These are phyloP conservation scores for Hyparrhenia diplandra DNA, from an alignment of 176 grass and related monocot genomes.

Conservation along the genomic window DNA sequence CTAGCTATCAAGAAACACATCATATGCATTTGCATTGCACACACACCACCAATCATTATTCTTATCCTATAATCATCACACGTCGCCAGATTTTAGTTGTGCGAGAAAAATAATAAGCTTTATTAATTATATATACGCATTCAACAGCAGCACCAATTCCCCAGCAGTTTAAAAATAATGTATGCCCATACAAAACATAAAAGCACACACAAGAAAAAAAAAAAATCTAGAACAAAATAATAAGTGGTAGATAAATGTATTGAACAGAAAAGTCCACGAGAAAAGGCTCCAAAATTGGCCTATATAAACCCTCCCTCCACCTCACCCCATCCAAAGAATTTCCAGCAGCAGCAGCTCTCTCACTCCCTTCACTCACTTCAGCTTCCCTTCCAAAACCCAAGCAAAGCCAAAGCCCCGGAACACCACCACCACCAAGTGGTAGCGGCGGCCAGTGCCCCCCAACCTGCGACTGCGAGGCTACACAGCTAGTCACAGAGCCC, in stretches of 20 bases:
- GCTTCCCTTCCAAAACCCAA: not conserved
- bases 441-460: not conserved
- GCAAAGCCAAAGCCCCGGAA: not conserved
- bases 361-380: not conserved
- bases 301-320: constrained; percentile 32
- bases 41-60: not conserved
- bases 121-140: too few species aligned
- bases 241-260: not conserved
- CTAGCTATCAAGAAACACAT: too few species aligned
- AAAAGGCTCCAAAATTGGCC: not conserved
- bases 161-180: not conserved
- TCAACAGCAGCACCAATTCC: not conserved
- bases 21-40: too few species aligned
- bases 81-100: not conserved
- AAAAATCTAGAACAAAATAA: not conserved
- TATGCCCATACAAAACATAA: not conserved
- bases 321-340: constrained; percentile 18
- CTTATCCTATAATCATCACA: not conserved
- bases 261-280: not conserved
- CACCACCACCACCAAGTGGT: too few species aligned
- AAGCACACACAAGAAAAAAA: not conserved
- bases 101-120: not conserved
- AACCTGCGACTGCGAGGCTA: too few species aligned
- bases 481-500: not conserved
- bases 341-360: not conserved